Percentiles rank a stretch among this genome's conserved stretches.
phyloP scores from a whole-genome alignment of 768 basidiomycete genomes.

The Chalciporus sphaerocephalus region DNA sequence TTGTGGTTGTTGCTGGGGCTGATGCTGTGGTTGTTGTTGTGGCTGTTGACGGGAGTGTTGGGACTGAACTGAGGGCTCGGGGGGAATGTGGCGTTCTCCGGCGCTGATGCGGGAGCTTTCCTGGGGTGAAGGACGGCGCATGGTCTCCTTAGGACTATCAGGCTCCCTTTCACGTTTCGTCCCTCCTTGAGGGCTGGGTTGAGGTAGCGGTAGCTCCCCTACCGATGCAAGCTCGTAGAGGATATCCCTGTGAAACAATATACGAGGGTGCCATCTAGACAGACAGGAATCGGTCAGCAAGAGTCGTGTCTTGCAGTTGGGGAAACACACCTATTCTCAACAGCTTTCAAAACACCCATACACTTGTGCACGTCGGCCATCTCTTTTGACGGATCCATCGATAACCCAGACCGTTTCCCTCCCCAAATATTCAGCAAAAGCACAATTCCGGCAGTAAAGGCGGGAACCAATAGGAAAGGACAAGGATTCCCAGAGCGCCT shows the following conservation, averaged over 20 bases:
- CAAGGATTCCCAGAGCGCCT: constrained; percentile 27
- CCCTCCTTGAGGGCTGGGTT: constrained; percentile 40
- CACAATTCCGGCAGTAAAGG: constrained; percentile 49
- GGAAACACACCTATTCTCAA: constrained; percentile 33
- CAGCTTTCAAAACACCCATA: constrained; percentile 37
- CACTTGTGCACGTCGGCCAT: constrained; percentile 51
- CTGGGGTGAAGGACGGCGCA: constrained; percentile 5
- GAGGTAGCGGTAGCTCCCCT: constrained; percentile 66
- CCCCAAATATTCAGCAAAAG: constrained; percentile 56
- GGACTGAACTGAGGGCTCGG: constrained; percentile 5
- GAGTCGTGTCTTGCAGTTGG: neutral
- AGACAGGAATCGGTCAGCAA: neutral
- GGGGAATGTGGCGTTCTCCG: constrained; percentile 30
- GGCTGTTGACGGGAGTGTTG: constrained; percentile 3
- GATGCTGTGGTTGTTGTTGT: constrained; percentile 10
- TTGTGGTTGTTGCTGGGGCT: neutral
- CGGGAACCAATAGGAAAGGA: constrained; percentile 33
- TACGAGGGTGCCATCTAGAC: constrained; percentile 41
- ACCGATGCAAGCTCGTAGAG: constrained; percentile 68
- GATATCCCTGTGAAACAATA: constrained; percentile 51
- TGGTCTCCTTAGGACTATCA: constrained; percentile 39
- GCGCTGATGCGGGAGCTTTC: constrained; percentile 29
- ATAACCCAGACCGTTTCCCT: constrained; percentile 40
- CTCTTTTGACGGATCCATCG: constrained; percentile 40
- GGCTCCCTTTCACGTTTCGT: constrained; percentile 64